A percentile compares a stretch with the other conserved stretches of the same genome.
Evolutionary conservation across 306 rosid genomes (phyloP).

Genomic region (Fragaria vesca): DNA sequence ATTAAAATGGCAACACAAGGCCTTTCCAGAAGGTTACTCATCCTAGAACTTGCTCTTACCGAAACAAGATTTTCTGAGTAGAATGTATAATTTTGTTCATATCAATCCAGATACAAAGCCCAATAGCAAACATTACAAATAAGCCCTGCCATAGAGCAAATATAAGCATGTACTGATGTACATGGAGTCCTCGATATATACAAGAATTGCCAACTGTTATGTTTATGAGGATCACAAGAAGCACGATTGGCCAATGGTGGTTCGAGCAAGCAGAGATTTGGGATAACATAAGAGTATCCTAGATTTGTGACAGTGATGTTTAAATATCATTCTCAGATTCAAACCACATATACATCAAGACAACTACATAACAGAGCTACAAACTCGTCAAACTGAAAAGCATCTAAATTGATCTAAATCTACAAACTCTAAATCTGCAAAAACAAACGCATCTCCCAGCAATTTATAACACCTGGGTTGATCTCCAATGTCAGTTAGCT

Average conservation of each 20-base stretch:
- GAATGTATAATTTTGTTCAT: neutral
- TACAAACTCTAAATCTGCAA: neutral
- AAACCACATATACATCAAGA: neutral
- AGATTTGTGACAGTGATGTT: neutral
- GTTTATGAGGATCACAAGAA: neutral
- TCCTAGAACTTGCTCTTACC: too few species aligned
- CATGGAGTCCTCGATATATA: neutral
- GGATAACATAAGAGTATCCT: neutral
- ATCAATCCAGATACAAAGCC: neutral
- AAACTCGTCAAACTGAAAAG: neutral
- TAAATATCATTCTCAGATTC: neutral
- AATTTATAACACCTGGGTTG: neutral
- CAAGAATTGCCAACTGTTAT: neutral
- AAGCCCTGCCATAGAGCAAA: neutral
- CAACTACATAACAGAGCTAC: neutral
- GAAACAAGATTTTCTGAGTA: neutral
- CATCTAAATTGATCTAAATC: neutral
- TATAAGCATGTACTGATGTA: neutral
- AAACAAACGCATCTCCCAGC: neutral
- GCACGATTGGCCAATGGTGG: neutral
- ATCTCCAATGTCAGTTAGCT: neutral
- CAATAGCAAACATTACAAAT: neutral
- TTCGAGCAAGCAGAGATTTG: neutral
- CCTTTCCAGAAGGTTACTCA: too few species aligned
- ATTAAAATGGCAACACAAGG: too few species aligned